These are phyloP conservation scores for Alternaria sp. DNA, from an alignment of 2,329 filamentous ascomycete species.

Conservation along the genomic window DNA sequence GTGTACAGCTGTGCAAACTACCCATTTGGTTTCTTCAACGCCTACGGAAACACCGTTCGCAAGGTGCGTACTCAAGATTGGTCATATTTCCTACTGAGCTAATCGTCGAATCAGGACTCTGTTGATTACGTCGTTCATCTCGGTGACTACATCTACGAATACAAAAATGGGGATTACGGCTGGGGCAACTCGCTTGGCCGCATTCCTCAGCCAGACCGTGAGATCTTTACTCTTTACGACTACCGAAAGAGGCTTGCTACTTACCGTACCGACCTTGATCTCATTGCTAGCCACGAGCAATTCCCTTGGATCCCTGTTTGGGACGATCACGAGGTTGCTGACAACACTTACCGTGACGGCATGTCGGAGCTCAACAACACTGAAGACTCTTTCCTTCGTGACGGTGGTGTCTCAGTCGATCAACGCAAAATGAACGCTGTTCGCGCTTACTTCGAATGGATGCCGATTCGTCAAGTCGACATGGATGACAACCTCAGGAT, in stretches of 20 bases:
- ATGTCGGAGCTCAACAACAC: conserved; percentile 51
- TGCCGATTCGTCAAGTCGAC: conserved; percentile 53
- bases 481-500: conserved; percentile 53
- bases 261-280: conserved; percentile 51
- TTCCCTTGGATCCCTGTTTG: conserved; percentile 54
- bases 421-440: conserved; percentile 57
- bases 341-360: conserved; percentile 53
- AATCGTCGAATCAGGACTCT: conserved; percentile 41
- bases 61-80: conserved; percentile 21
- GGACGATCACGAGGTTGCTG: conserved; percentile 54
- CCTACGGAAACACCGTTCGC: conserved; percentile 50
- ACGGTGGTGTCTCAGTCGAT: conserved; percentile 50
- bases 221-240: conserved; percentile 53
- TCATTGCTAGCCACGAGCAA: conserved; percentile 47
- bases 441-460: conserved; percentile 54
- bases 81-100: not conserved
- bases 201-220: conserved; percentile 42
- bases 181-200: conserved; percentile 42
- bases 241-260: conserved; percentile 52
- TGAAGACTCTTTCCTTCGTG: conserved; percentile 49
- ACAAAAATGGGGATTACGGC: conserved; percentile 46
- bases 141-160: conserved; percentile 55
- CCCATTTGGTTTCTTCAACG: conserved; percentile 57
- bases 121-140: conserved; percentile 52
- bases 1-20: conserved; percentile 72